phyloP scores from a whole-genome alignment of 768 basidiomycete species.

The Russula vinacea region DNA sequence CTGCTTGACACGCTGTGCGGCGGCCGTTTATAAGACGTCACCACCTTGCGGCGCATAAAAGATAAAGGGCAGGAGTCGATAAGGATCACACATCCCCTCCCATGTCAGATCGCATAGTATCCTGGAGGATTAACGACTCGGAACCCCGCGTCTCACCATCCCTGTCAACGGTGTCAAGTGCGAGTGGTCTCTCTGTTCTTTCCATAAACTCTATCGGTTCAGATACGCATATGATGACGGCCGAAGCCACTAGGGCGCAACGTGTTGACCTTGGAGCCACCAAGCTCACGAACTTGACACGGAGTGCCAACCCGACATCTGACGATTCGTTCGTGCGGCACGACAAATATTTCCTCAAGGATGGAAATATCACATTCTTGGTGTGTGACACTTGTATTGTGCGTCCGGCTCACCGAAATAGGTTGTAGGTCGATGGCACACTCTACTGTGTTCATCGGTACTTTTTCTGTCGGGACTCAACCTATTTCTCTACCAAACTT shows the following conservation, averaged over 20 bases:
- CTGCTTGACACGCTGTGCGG: no score
- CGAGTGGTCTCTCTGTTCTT: conserved; percentile 5
- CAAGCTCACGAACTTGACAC: background rate
- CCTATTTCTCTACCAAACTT: conserved; percentile 18
- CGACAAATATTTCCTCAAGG: conserved; percentile 20
- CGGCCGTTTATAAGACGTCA: background rate
- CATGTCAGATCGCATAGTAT: background rate
- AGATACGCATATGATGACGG: background rate
- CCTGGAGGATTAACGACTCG: background rate
- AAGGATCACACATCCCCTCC: background rate
- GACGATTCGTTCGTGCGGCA: conserved; percentile 15
- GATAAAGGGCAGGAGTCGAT: background rate
- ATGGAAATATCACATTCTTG: conserved; percentile 26
- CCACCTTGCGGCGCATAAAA: no score
- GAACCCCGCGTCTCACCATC: conserved; percentile 3
- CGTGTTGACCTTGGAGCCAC: background rate
- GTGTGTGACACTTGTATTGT: background rate
- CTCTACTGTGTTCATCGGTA: conserved; percentile 22
- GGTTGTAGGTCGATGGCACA: conserved; percentile 13
- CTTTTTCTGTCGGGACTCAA: conserved; percentile 24
- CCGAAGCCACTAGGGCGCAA: background rate
- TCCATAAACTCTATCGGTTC: conserved; percentile 6
- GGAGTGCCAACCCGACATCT: background rate
- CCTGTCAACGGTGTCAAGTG: background rate
- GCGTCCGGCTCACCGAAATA: no score